Evolutionary conservation across 1,139 yeast species (phyloP).

Genomic region (Spencermartinsiella ligniputridi): DNA sequence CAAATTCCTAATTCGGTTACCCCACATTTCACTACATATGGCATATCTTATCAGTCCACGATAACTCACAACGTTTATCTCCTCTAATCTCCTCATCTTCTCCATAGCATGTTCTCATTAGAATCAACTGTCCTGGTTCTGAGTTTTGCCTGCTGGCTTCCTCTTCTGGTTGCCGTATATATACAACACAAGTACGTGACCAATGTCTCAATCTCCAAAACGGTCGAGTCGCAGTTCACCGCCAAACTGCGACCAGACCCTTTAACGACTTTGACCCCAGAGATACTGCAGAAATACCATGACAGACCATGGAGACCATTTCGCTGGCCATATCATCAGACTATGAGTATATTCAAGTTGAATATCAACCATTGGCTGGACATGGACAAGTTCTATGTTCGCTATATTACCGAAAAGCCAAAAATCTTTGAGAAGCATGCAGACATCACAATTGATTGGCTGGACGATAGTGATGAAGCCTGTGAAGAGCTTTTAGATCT

Average conservation of each 20-base stretch:
- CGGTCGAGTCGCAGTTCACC: not conserved
- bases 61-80: not conserved
- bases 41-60: no score
- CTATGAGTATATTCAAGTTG: slow-evolving; percentile 67
- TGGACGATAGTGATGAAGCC: slow-evolving; percentile 64
- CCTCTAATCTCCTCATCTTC: not conserved
- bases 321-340: slow-evolving; percentile 77
- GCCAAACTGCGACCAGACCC: slow-evolving; percentile 45
- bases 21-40: no score
- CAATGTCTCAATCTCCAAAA: not conserved
- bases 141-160: not conserved
- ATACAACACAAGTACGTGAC: not conserved
- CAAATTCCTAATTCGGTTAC: not conserved
- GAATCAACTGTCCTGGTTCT: not conserved
- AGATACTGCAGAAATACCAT: slow-evolving; percentile 58
- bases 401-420: slow-evolving; percentile 56
- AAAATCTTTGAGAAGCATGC: slow-evolving; percentile 57
- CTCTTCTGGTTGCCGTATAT: not conserved
- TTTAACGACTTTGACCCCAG: slow-evolving; percentile 54
- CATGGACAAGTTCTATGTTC: slow-evolving; percentile 71
- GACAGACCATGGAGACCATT: slow-evolving; percentile 82
- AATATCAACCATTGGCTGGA: slow-evolving; percentile 74
- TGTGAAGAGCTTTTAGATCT: slow-evolving; percentile 60
- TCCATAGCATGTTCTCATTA: not conserved
- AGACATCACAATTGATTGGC: slow-evolving; percentile 58